Percentiles rank a stretch among this genome's conserved stretches.
These are phyloP conservation scores for Peronosclerospora sorghi DNA, from an alignment of 352 stramenopile genomes.

Conservation along the genomic window DNA sequence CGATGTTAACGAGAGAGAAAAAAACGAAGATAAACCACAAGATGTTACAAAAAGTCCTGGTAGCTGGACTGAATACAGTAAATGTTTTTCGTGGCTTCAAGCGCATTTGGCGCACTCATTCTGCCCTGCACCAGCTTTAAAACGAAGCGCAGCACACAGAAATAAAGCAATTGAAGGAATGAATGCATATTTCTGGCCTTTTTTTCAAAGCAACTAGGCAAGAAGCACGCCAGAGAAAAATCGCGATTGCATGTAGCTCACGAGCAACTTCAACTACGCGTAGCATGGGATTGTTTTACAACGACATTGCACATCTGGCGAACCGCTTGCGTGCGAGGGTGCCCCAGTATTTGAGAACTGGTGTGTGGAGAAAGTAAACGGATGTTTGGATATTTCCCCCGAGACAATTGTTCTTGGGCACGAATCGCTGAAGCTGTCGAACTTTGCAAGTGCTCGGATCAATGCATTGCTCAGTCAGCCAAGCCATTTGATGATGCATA, in stretches of 20 bases:
- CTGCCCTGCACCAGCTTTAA: slow-evolving; percentile 31
- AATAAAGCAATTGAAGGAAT: slow-evolving; percentile 27
- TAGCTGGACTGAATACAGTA: slow-evolving; percentile 36
- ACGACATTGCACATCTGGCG: slow-evolving; percentile 22
- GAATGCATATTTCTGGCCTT: slow-evolving; percentile 15
- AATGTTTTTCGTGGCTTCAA: slow-evolving; percentile 47
- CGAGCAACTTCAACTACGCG: slow-evolving; percentile 12
- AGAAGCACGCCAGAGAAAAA: slow-evolving; percentile 23
- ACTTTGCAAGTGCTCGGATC: slow-evolving; percentile 17
- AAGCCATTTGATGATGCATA: slow-evolving; percentile 6
- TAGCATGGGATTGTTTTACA: slow-evolving; percentile 9
- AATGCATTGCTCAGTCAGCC: slow-evolving; percentile 3
- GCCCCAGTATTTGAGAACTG: slow-evolving; percentile 53
- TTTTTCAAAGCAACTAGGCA: slow-evolving; percentile 11
- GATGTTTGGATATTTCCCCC: slow-evolving; percentile 71
- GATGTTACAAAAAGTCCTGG: slow-evolving; percentile 8
- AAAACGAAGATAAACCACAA: too few relatives aligned
- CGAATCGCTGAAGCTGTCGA: slow-evolving; percentile 50
- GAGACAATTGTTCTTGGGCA: slow-evolving; percentile 59
- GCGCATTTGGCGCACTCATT: slow-evolving; percentile 37
- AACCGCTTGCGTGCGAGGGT: slow-evolving; percentile 48
- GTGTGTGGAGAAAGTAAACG: slow-evolving; percentile 64
- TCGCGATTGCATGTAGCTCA: slow-evolving; percentile 19
- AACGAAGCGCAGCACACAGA: slow-evolving; percentile 41
- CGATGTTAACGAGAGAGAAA: background rate